These are phyloP conservation scores for Setomelanomma holmii DNA, from an alignment of 2,329 filamentous ascomycete genomes.

Conservation along the genomic window DNA sequence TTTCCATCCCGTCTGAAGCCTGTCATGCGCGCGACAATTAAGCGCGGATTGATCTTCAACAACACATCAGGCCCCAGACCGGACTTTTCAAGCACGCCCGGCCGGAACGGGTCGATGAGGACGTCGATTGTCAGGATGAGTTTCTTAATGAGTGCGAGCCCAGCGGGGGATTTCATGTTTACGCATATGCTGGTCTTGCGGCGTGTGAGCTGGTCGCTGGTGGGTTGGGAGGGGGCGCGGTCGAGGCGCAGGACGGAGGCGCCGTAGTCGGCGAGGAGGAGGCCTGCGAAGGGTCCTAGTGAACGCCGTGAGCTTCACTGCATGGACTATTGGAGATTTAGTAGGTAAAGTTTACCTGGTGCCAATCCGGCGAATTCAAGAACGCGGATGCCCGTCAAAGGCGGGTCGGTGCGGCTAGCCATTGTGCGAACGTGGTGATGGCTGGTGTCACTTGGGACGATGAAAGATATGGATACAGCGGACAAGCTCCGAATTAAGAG, in stretches of 20 bases:
- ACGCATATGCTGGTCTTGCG: constrained; percentile 82
- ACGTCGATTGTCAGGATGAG: constrained; percentile 73
- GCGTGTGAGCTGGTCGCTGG: constrained; percentile 78
- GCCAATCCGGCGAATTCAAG: constrained; percentile 71
- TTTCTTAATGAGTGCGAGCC: constrained; percentile 69
- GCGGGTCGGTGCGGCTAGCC: constrained; percentile 48
- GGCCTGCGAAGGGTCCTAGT: constrained; percentile 82
- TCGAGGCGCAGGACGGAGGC: constrained; percentile 89
- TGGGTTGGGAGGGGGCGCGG: constrained; percentile 60
- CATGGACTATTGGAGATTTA: too few species aligned
- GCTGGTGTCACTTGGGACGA: constrained; percentile 3
- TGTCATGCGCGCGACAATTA: constrained; percentile 86
- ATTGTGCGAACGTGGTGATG: constrained; percentile 29
- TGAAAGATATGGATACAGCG: neutral
- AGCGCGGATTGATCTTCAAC: constrained; percentile 70
- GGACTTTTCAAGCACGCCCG: constrained; percentile 85
- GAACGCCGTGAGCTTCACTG: too few species aligned
- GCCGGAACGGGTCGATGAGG: constrained; percentile 91
- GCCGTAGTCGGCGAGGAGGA: constrained; percentile 83
- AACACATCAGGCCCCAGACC: constrained; percentile 77
- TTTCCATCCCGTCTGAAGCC: constrained; percentile 88
- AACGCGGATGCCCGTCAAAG: constrained; percentile 65
- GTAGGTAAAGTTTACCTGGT: constrained; percentile 58
- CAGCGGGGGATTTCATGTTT: constrained; percentile 74
- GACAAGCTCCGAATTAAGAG: neutral